phyloP scores from a whole-genome alignment of 2,329 filamentous ascomycete genomes.

The Pseudonectria foliicola region DNA sequence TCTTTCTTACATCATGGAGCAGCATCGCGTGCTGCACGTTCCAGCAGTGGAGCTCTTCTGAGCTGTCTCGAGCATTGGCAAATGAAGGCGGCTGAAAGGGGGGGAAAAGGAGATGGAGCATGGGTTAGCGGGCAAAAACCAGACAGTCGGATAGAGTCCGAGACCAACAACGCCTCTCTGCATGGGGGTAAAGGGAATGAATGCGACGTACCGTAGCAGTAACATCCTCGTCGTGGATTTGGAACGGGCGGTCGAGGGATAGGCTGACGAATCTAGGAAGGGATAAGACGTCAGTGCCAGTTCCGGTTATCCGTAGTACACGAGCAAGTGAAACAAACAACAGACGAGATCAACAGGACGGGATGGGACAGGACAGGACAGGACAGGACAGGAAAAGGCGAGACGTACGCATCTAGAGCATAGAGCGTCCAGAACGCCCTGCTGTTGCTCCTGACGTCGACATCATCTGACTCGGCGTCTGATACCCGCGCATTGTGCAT shows the following conservation, averaged over 20 bases:
- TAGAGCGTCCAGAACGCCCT: conserved; percentile 6
- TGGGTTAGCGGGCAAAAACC: not conserved
- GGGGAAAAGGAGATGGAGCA: no score
- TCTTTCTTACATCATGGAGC: conserved; percentile 3
- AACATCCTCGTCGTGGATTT: conserved; percentile 8
- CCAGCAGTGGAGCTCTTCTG: conserved; percentile 2
- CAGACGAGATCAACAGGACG: no score
- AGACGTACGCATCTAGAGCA: conserved; percentile 5
- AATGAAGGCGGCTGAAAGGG: not conserved
- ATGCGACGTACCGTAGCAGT: conserved; percentile 5
- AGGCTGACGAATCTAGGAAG: conserved; percentile 2
- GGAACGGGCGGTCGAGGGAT: conserved; percentile 5
- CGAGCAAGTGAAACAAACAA: no score
- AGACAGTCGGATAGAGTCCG: conserved; percentile 1
- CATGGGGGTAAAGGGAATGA: no score
- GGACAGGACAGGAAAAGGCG: no score
- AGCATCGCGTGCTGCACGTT: conserved; percentile 5
- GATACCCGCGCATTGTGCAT: conserved; percentile 3
- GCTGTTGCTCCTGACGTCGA: conserved; percentile 1
- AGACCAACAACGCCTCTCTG: no score
- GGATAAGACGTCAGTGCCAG: no score
- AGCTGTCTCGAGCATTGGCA: not conserved
- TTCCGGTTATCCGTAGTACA: no score
- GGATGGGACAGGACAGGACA: no score
- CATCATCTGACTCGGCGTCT: not conserved